These are phyloP conservation scores for Puccinia hordei DNA, from an alignment of 1,284 basidiomycete genomes.

Conservation along the genomic window DNA sequence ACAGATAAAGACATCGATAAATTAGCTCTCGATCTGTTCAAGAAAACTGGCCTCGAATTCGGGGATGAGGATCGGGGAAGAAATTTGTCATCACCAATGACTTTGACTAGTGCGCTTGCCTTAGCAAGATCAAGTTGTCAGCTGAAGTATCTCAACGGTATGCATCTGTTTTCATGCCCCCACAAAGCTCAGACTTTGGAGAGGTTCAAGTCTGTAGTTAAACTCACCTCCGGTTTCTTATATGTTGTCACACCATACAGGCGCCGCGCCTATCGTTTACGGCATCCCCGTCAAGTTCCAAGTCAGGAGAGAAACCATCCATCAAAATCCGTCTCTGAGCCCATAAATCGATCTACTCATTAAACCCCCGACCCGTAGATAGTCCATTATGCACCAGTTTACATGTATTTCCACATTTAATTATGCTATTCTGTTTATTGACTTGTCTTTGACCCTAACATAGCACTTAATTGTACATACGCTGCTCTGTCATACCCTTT, in stretches of 20 bases:
- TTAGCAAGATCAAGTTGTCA: slow-evolving; percentile 37
- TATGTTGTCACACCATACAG: neutral
- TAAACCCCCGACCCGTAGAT: neutral
- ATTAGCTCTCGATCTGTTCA: slow-evolving; percentile 80
- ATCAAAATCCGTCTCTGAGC: neutral
- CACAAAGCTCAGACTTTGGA: neutral
- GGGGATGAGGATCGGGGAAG: neutral
- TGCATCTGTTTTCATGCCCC: neutral
- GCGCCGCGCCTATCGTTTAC: slow-evolving; percentile 47
- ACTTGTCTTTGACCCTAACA: too few relatives aligned
- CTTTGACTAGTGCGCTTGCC: slow-evolving; percentile 30
- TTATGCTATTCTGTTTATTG: too few relatives aligned
- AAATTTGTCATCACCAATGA: neutral
- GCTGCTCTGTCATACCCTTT: too few relatives aligned
- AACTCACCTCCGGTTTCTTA: neutral
- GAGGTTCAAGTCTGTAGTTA: neutral
- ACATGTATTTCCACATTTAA: too few relatives aligned
- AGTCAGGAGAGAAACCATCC: neutral
- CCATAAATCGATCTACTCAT: neutral
- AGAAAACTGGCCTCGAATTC: slow-evolving; percentile 56
- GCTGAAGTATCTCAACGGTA: slow-evolving; percentile 49
- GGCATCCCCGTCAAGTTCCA: slow-evolving; percentile 45
- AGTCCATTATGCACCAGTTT: too few relatives aligned
- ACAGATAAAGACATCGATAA: slow-evolving; percentile 96
- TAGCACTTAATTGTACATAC: too few relatives aligned